Percentiles rank a stretch among this genome's conserved stretches.
Evolutionary conservation across 768 basidiomycete genomes (phyloP).

Genomic region (Boletus tomentosulus): DNA sequence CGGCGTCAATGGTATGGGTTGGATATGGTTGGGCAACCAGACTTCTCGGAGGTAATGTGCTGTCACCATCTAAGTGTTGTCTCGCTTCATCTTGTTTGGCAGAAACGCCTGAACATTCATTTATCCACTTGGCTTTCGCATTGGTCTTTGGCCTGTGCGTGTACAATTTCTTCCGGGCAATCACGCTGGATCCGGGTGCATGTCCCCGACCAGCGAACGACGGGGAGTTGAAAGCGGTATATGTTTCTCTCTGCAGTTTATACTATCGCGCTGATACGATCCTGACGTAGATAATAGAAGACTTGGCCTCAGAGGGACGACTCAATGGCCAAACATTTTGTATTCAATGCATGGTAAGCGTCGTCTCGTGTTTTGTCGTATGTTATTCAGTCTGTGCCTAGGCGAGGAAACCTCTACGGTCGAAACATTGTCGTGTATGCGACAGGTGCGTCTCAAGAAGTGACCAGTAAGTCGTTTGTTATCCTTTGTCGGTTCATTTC

Average conservation of each 20-base stretch:
- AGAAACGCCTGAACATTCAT: slow-evolving; percentile 77
- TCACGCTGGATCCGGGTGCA: slow-evolving; percentile 85
- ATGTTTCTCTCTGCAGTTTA: slow-evolving; percentile 21
- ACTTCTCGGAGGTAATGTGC: slow-evolving; percentile 60
- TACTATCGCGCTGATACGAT: background rate
- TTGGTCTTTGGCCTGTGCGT: slow-evolving; percentile 65
- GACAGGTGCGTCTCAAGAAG: slow-evolving; percentile 85
- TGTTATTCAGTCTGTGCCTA: slow-evolving; percentile 20
- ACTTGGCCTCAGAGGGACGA: slow-evolving; percentile 79
- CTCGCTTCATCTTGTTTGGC: slow-evolving; percentile 1
- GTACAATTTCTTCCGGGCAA: slow-evolving; percentile 89
- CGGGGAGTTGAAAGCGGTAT: slow-evolving; percentile 80
- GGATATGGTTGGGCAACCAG: slow-evolving; percentile 76
- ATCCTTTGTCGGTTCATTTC: background rate
- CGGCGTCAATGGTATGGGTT: slow-evolving; percentile 83
- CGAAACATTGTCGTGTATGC: slow-evolving; percentile 93
- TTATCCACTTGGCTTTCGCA: slow-evolving; percentile 75
- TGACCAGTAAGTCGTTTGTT: slow-evolving; percentile 71
- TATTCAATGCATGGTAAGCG: slow-evolving; percentile 83
- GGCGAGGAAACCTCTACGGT: slow-evolving; percentile 87
- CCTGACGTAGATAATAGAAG: slow-evolving; percentile 71
- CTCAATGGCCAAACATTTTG: slow-evolving; percentile 97
- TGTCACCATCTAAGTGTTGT: background rate
- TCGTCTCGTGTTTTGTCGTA: background rate
- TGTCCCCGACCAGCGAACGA: slow-evolving; percentile 80